Percentiles rank a stretch among this genome's conserved stretches.
These are phyloP conservation scores for Rosellinia necatrix DNA, from an alignment of 2,329 filamentous ascomycete genomes.

Conservation along the genomic window DNA sequence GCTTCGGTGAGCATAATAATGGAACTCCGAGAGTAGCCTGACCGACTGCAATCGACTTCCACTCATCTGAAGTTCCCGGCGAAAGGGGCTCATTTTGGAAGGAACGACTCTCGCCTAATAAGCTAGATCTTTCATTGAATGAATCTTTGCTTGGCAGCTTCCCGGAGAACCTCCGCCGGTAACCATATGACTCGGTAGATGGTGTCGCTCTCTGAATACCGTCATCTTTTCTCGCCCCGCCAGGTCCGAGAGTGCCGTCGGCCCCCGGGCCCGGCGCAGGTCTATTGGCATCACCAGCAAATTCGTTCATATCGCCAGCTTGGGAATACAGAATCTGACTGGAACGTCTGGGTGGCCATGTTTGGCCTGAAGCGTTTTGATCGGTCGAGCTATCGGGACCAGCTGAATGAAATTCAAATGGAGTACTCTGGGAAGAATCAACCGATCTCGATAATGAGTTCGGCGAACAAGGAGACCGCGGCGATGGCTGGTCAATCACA, in stretches of 20 bases:
- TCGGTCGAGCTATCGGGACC: constrained; percentile 16
- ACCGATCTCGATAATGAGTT: constrained; percentile 12
- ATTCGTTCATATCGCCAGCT: neutral
- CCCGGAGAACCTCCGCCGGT: constrained; percentile 26
- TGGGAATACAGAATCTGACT: constrained; percentile 1
- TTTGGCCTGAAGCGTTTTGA: neutral
- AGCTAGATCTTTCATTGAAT: constrained; percentile 26
- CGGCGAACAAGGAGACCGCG: constrained; percentile 38
- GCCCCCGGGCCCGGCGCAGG: neutral
- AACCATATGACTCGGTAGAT: constrained; percentile 27
- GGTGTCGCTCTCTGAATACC: constrained; percentile 31
- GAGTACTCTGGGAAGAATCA: constrained; percentile 7
- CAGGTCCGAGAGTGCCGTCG: neutral
- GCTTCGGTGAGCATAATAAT: constrained; percentile 31
- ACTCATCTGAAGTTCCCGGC: constrained; percentile 19
- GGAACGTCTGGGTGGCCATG: neutral
- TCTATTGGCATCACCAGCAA: neutral
- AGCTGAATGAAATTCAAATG: constrained; percentile 10
- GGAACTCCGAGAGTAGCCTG: constrained; percentile 23
- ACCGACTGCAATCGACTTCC: constrained; percentile 17
- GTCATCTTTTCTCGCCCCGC: constrained; percentile 7
- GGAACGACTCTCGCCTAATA: constrained; percentile 22
- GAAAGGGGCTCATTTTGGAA: constrained; percentile 22
- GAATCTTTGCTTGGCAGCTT: constrained; percentile 15
- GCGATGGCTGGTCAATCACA: constrained; percentile 59